Evolutionary conservation across 2,329 filamentous ascomycete genomes (phyloP).

Genomic region (Aureobasidium lini): DNA sequence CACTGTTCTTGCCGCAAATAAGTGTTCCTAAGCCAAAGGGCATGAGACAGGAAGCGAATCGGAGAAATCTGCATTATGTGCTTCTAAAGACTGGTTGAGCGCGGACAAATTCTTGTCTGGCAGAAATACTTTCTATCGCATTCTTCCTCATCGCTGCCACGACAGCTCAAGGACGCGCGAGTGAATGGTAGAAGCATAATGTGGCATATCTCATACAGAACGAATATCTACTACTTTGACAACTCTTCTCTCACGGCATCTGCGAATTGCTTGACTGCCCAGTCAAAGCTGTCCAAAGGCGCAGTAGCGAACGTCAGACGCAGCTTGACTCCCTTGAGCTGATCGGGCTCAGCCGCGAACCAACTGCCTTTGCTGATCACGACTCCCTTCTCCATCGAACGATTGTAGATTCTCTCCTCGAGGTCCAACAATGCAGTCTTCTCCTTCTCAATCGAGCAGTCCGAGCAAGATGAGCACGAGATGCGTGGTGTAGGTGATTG

Average conservation of each 20-base stretch:
- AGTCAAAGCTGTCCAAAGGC: conserved; percentile 1
- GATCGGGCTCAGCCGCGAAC: not conserved
- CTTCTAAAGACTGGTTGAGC: not conserved
- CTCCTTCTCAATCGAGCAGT: not conserved
- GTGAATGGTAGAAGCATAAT: not conserved
- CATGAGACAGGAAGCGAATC: not conserved
- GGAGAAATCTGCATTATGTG: not conserved
- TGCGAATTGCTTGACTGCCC: conserved; percentile 7
- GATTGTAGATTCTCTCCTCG: conserved; percentile 3
- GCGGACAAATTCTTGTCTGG: not conserved
- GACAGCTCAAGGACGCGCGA: not conserved
- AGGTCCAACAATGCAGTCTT: not conserved
- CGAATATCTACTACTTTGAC: not conserved
- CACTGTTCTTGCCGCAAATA: not conserved
- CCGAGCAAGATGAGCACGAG: not conserved
- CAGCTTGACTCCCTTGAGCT: conserved; percentile 1
- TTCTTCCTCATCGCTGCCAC: not conserved
- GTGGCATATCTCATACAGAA: not conserved
- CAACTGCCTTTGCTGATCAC: conserved; percentile 6
- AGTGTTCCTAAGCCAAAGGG: not conserved
- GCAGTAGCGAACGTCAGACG: conserved; percentile 6
- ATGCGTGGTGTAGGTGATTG: not conserved
- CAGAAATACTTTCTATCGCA: too few species aligned
- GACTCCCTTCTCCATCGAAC: conserved; percentile 3
- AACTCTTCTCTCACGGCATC: not conserved